These are phyloP conservation scores for Bacidia gigantensis DNA, from an alignment of 495 filamentous ascomycete genomes.

Conservation along the genomic window DNA sequence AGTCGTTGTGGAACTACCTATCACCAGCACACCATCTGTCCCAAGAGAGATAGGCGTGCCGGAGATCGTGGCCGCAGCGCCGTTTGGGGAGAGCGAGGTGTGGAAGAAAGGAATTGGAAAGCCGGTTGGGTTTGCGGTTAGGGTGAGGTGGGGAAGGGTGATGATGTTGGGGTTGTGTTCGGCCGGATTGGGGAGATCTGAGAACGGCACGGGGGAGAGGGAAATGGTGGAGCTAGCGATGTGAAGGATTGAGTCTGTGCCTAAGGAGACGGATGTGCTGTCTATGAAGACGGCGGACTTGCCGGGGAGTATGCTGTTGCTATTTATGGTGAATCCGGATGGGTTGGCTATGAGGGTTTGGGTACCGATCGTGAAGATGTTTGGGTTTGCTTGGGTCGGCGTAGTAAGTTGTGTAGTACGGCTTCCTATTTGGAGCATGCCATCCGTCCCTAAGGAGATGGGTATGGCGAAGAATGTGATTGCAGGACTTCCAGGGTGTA, in stretches of 20 bases:
- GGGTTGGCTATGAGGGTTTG: constrained; percentile 5
- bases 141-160: not conserved
- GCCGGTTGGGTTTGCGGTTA: constrained; percentile 4
- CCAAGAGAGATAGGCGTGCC: constrained; percentile 14
- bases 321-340: constrained; percentile 7
- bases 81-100: constrained; percentile 15
- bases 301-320: constrained; percentile 14
- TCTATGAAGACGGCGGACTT: constrained; percentile 11
- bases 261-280: constrained; percentile 13
- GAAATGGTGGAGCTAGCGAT: not conserved
- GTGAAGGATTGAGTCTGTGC: not conserved
- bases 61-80: constrained; percentile 11
- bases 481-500: constrained; percentile 9
- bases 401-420: not conserved
- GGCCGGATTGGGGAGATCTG: not conserved
- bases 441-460: constrained; percentile 2
- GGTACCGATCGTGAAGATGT: not conserved
- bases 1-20: constrained; percentile 1
- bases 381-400: not conserved
- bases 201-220: not conserved
- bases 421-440: not conserved
- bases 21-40: not conserved
- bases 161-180: not conserved
- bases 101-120: constrained; percentile 8
- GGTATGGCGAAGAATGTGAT: constrained; percentile 4